phyloP scores from a whole-genome alignment of 2,329 filamentous ascomycete genomes.

The Plenodomus lindquistii region DNA sequence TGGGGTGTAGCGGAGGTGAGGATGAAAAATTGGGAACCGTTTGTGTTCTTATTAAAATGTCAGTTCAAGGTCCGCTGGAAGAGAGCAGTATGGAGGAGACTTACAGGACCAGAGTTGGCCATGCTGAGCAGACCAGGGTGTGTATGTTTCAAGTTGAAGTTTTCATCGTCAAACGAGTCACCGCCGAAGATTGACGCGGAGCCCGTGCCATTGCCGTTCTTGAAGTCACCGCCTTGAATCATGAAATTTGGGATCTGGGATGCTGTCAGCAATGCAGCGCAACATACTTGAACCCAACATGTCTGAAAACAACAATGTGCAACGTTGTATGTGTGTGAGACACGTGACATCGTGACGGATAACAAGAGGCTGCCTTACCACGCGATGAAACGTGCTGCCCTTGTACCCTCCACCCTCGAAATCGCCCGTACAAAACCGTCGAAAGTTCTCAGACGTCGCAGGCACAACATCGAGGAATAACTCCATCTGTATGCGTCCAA shows the following conservation, averaged over 20 bases:
- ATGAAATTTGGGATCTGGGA: slow-evolving; percentile 87
- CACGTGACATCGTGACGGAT: too few relatives aligned
- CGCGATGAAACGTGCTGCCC: slow-evolving; percentile 81
- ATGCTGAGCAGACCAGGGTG: slow-evolving; percentile 95
- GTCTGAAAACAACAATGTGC: not conserved
- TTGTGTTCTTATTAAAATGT: slow-evolving; percentile 71
- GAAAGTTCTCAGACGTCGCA: slow-evolving; percentile 82
- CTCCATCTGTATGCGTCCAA: slow-evolving; percentile 79
- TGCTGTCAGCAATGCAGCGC: not conserved
- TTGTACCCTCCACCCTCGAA: slow-evolving; percentile 77
- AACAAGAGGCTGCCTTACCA: slow-evolving; percentile 54
- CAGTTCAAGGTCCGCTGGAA: too few relatives aligned
- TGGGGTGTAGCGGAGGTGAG: slow-evolving; percentile 95
- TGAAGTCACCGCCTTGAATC: slow-evolving; percentile 84
- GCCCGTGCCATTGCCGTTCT: slow-evolving; percentile 78
- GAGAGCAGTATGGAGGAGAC: not conserved
- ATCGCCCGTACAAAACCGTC: slow-evolving; percentile 73
- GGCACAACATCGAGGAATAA: slow-evolving; percentile 82
- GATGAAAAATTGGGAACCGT: slow-evolving; percentile 97
- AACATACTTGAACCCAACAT: not conserved
- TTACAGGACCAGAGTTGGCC: slow-evolving; percentile 74
- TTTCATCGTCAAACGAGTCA: slow-evolving; percentile 84
- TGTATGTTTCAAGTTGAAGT: slow-evolving; percentile 86
- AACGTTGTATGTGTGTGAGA: not conserved
- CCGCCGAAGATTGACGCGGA: slow-evolving; percentile 88